A percentile compares a stretch with the other conserved stretches of the same genome.
Evolutionary conservation across 139 green algal species (phyloP).

Genomic region (Picochlorum sp.): DNA sequence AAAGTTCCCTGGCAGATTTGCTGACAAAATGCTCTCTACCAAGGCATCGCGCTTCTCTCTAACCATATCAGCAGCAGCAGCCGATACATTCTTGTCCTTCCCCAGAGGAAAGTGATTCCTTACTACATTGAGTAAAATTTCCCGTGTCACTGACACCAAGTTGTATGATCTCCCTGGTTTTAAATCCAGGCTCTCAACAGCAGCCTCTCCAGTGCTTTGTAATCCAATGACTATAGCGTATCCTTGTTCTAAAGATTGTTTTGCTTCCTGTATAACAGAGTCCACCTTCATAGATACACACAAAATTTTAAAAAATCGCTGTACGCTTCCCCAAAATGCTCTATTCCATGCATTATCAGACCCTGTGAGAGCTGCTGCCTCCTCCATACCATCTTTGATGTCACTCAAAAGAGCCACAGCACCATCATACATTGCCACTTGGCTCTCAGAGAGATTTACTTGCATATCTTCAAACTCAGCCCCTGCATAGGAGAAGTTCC

Average conservation of each 20-base stretch:
- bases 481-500: constrained; percentile 68
- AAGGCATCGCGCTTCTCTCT: constrained; percentile 31
- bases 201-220: constrained; percentile 50
- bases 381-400: constrained; percentile 33
- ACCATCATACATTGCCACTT: constrained; percentile 59
- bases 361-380: constrained; percentile 24
- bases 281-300: constrained; percentile 76
- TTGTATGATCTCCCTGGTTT: constrained; percentile 39
- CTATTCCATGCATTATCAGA: constrained; percentile 8
- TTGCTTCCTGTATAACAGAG: constrained; percentile 53
- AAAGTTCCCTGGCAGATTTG: constrained; percentile 78
- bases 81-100: constrained; percentile 2
- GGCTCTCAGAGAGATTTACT: constrained; percentile 35
- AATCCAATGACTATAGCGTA: constrained; percentile 67
- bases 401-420: constrained; percentile 49
- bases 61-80: background rate
- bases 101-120: constrained; percentile 47
- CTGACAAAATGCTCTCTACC: constrained; percentile 26
- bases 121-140: constrained; percentile 71
- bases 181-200: constrained; percentile 35
- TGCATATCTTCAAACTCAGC: constrained; percentile 73
- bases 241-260: constrained; percentile 41
- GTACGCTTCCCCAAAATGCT: constrained; percentile 64
- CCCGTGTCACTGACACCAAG: constrained; percentile 60
- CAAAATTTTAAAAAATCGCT: constrained; percentile 93